Base-by-base conservation (phyloP, 768 basidiomycete species). In the Mycena galopus region DNA sequence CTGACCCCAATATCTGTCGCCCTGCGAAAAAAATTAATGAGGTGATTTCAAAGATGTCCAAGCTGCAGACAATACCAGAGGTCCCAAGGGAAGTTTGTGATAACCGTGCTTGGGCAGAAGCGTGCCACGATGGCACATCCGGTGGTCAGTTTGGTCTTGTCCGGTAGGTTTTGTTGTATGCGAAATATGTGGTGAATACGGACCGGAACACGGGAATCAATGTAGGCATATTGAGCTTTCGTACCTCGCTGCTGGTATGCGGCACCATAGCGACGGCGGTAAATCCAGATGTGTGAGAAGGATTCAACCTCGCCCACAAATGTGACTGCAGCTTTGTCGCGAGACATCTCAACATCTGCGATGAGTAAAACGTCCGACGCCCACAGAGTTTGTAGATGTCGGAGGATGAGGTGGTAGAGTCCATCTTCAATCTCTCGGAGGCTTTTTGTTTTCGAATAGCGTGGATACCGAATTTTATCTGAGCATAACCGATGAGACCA, bases 1-100 rank as follows among this genome's bases (percentile, higher is more conserved):
- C 42, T 27, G 12, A 75, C 60, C 47, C 76, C 76, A 27, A 77
- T 56, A 56, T 77, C 76, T 9, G 58, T 35, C 8, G 73, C 76
- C 39, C 71, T 74, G 57, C n/a, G n/a, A n/a, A 19, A 58, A 12
- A 16, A 39, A 2, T 12, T 25, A 8, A 27, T n/a, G n/a, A n/a
- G n/a, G n/a, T n/a, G 35, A 37, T 14, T 14, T 14, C 3, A 19
- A 4, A 53, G 17, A 2, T 19, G 30, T 30, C 0, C 16, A 21
- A 25, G 35, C 17, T 37, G 35, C 35, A 37, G 35, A 37, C 6
- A 6, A 14, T 14, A 70, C 74, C 74, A 42, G 12, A 75, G 9
- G 9, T 69, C 67, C 74, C 74, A 75, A 14, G 74, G 74, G 17
- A 69, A 72, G n/a, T 59, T 23, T 21, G 33, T 7, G 1, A 67